Base-by-base conservation (phyloP, 106 monocot species). In the Alisma plantagoaquatica region DNA sequence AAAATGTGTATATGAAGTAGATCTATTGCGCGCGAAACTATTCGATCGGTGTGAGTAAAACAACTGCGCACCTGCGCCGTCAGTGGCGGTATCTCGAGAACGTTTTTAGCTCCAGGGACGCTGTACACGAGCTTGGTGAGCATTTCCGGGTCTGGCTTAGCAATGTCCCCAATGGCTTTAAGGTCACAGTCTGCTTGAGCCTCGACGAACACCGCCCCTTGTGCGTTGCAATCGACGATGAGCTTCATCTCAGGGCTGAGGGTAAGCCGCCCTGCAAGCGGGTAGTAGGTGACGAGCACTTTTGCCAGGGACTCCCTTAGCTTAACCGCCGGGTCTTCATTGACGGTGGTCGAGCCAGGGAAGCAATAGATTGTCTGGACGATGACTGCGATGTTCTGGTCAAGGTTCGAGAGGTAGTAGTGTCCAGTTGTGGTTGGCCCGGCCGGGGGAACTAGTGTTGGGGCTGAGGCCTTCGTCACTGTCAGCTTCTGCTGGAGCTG, bases 361-460 rank as follows among this genome's bases (percentile, higher is more conserved):
- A 79, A 89, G 58, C 83, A 89, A 73, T 89, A 89, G 14, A 89
- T 61, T 0, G 89, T 89, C 59, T 80, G 78, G 20, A 89, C 76
- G 29, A 71, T 69, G 9, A 89, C 89, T 16, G 89, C 89, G 41
- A 89, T 82, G 61, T 89, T 89, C 55, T 89, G 89, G 43, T 89
- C 89, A 16, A 89, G 78, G 64, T 89, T 89, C 20, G 89, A 89
- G 49, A 89, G 76, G 57, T 60, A 83, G 68, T 89, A 89, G 18
- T 68, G 64, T 0, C 79, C 83, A 14, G 61, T 73, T 18, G 24
- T 23, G 0, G 89, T 89, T 9, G 67, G 70, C 45, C 56, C 50
- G 1, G 56, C 57, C 0, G 89, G 89, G 0, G 63, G 54, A n/a
- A 83, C 77, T 1, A 83, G 76, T 9, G 58, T 33, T 26, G 78